These are phyloP conservation scores for Plectosphaerella plurivora DNA, from an alignment of 2,329 filamentous ascomycete species.

Conservation along the genomic window DNA sequence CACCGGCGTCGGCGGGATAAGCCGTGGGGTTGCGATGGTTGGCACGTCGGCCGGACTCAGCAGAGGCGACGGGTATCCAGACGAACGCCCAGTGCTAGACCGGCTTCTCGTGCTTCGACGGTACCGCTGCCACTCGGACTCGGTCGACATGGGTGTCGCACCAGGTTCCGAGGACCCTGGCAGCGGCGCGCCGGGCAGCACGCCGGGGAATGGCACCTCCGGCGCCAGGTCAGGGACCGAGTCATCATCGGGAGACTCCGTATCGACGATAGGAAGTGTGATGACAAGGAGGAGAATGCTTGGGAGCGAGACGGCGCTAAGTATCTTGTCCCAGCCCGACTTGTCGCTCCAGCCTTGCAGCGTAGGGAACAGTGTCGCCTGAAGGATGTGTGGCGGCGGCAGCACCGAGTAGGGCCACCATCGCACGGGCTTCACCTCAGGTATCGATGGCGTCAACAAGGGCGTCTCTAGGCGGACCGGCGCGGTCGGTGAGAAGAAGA, in stretches of 20 bases:
- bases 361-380: slow-evolving; percentile 80
- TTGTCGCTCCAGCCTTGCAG: slow-evolving; percentile 79
- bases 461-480: slow-evolving; percentile 37
- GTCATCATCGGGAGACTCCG: slow-evolving; percentile 49
- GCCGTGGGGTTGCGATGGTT: slow-evolving; percentile 3
- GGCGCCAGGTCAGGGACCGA: slow-evolving; percentile 25
- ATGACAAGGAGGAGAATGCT: slow-evolving; percentile 87
- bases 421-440: slow-evolving; percentile 41
- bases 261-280: slow-evolving; percentile 87
- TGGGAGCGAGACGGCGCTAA: slow-evolving; percentile 80
- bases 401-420: slow-evolving; percentile 82
- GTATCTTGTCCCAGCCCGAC: slow-evolving; percentile 74
- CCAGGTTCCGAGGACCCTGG: too few relatives aligned
- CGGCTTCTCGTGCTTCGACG: slow-evolving; percentile 39
- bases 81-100: slow-evolving; percentile 18
- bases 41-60: slow-evolving; percentile 19
- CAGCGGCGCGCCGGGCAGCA: too few relatives aligned
- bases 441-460: slow-evolving; percentile 37
- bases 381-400: slow-evolving; percentile 66
- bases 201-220: slow-evolving; percentile 9
- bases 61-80: slow-evolving; percentile 24
- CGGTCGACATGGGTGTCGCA: slow-evolving; percentile 24
- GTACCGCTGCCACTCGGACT: slow-evolving; percentile 58
- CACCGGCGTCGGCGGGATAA: slow-evolving; percentile 2
- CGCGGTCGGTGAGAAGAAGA: slow-evolving; percentile 44